A percentile compares a stretch with the other conserved stretches of the same genome.
These are phyloP conservation scores for Chlamydomonas sp. DNA, from an alignment of 139 green algal genomes.

Conservation along the genomic window DNA sequence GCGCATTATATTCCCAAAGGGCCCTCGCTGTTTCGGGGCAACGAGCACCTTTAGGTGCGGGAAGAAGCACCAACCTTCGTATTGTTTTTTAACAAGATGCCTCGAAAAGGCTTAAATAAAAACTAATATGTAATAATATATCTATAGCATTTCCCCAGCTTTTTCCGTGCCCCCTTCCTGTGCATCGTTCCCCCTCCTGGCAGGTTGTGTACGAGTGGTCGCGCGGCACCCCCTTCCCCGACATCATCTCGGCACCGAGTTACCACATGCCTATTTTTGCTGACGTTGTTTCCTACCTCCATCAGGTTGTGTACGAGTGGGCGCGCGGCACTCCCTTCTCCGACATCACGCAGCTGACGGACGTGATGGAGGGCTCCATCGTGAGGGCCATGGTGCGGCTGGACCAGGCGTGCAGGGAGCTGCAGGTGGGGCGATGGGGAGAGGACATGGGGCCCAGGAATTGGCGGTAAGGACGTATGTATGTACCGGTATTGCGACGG, in stretches of 20 bases:
- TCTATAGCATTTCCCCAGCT: too few species aligned
- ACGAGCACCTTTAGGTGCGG: too few species aligned
- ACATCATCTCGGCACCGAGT: slow-evolving; percentile 70
- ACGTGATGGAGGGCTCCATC: slow-evolving; percentile 93
- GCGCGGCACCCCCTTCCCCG: slow-evolving; percentile 85
- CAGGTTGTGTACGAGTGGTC: slow-evolving; percentile 98
- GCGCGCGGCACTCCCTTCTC: slow-evolving; percentile 89
- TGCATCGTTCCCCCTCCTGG: neutral
- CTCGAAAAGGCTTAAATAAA: too few species aligned
- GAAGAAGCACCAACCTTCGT: too few species aligned
- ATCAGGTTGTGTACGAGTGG: slow-evolving; percentile 97
- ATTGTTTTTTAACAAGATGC: too few species aligned
- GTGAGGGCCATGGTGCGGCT: slow-evolving; percentile 91
- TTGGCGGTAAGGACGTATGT: neutral
- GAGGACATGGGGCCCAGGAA: too few species aligned
- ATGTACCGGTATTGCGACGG: neutral
- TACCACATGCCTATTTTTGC: neutral
- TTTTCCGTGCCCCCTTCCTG: too few species aligned
- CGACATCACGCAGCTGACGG: slow-evolving; percentile 91
- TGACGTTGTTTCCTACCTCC: neutral
- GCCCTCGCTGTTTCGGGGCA: too few species aligned
- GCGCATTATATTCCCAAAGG: neutral
- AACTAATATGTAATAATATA: too few species aligned
- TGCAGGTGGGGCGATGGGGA: slow-evolving; percentile 25
- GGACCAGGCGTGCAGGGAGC: slow-evolving; percentile 60